Evolutionary conservation across 768 basidiomycete genomes (phyloP).

Genomic region (Saitozyma podzolica): DNA sequence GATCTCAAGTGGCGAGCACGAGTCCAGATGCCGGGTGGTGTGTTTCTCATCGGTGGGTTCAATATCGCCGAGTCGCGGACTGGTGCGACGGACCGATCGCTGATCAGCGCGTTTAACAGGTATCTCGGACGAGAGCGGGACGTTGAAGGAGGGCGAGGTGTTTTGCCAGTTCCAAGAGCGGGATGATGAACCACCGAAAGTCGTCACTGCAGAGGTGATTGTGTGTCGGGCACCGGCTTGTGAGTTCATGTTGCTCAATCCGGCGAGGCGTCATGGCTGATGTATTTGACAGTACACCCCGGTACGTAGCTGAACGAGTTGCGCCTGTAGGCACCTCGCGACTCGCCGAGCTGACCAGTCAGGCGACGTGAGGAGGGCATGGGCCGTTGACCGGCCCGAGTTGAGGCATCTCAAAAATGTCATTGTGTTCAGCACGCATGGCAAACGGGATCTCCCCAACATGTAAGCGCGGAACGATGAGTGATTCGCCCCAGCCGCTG

Average conservation of each 20-base stretch:
- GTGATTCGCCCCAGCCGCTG: conserved; percentile 3
- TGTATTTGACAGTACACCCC: conserved; percentile 16
- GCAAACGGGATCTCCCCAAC: conserved; percentile 42
- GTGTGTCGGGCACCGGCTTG: conserved; percentile 49
- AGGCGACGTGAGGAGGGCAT: conserved; percentile 41
- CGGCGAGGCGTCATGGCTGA: not conserved
- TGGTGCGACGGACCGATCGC: not conserved
- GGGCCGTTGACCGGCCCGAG: conserved; percentile 44
- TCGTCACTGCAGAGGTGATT: conserved; percentile 35
- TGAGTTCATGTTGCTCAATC: conserved; percentile 16
- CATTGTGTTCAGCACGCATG: conserved; percentile 48
- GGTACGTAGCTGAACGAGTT: conserved; percentile 7
- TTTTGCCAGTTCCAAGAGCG: conserved; percentile 49
- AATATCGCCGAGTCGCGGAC: not conserved
- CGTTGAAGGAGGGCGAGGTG: conserved; percentile 41
- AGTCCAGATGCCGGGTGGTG: conserved; percentile 40
- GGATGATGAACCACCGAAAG: conserved; percentile 20
- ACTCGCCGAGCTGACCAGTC: too few species aligned
- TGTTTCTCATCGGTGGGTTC: conserved; percentile 47
- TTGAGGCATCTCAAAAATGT: conserved; percentile 50
- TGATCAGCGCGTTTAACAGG: conserved; percentile 17
- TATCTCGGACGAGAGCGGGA: conserved; percentile 47
- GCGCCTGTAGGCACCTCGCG: too few species aligned
- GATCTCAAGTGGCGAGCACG: conserved; percentile 51
- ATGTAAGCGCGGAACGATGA: conserved; percentile 24